phyloP scores from a whole-genome alignment of 345 rosid species.

The Brassica nigra region DNA sequence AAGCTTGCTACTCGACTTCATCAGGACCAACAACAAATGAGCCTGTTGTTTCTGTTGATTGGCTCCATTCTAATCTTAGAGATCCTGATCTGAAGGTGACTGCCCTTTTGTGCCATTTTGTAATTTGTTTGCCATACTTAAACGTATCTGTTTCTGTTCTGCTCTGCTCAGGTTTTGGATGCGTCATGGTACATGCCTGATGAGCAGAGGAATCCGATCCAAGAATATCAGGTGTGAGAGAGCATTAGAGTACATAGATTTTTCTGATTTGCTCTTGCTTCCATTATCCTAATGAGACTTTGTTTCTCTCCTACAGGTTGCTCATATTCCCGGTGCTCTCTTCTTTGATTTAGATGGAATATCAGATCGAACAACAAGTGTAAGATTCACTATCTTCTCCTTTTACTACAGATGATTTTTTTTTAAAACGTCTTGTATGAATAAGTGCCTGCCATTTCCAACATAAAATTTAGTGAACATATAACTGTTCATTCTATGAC shows the following conservation, averaged over 20 bases:
- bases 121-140: neutral
- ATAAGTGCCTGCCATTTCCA: neutral
- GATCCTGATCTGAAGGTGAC: slow-evolving; percentile 85
- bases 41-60: slow-evolving; percentile 89
- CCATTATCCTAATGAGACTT: slow-evolving; percentile 20
- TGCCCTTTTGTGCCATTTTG: neutral
- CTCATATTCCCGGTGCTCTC: slow-evolving; percentile 95
- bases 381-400: slow-evolving; percentile 39
- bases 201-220: slow-evolving; percentile 94
- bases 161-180: slow-evolving; percentile 68
- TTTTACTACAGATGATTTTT: neutral
- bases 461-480: neutral
- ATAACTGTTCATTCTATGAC: slow-evolving; percentile 2
- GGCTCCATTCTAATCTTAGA: slow-evolving; percentile 81
- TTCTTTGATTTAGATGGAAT: slow-evolving; percentile 98
- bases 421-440: neutral
- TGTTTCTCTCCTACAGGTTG: slow-evolving; percentile 55
- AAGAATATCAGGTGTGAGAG: slow-evolving; percentile 83
- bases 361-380: slow-evolving; percentile 70
- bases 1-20: slow-evolving; percentile 48
- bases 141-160: neutral
- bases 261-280: neutral
- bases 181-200: slow-evolving; percentile 99
- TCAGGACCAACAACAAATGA: slow-evolving; percentile 53
- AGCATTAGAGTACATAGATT: neutral